phyloP scores from a whole-genome alignment of 371 early-diverging fungal genomes.

The Lichtheimia ornata region DNA sequence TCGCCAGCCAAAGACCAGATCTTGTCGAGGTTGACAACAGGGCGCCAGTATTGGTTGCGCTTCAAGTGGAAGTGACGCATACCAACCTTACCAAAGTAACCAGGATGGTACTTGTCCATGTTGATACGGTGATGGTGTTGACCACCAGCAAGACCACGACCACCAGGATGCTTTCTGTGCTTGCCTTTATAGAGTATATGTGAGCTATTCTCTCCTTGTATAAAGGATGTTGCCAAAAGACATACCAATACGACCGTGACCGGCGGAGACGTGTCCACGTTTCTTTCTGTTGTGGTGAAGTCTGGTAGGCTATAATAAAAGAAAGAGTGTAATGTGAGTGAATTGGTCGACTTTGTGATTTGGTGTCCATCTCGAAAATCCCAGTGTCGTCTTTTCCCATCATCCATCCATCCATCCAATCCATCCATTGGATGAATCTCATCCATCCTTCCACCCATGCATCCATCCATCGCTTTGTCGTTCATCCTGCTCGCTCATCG shows the following conservation, averaged over 20 bases:
- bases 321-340: not conserved
- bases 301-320: slow-evolving; percentile 74
- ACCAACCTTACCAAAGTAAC: slow-evolving; percentile 99
- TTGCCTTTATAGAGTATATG: slow-evolving; percentile 70
- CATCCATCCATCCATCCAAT: slow-evolving; percentile 8
- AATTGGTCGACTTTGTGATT: not conserved
- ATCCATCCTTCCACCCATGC: slow-evolving; percentile 15
- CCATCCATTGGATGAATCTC: not conserved
- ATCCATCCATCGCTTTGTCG: slow-evolving; percentile 14
- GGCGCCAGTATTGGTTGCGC: slow-evolving; percentile 88
- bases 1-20: slow-evolving; percentile 95
- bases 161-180: slow-evolving; percentile 99
- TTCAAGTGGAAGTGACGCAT: slow-evolving; percentile 99
- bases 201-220: not conserved
- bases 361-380: not conserved
- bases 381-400: not conserved
- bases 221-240: slow-evolving; percentile 14
- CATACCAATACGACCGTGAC: slow-evolving; percentile 85
- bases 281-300: slow-evolving; percentile 86
- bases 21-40: slow-evolving; percentile 92
- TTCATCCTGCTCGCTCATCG: not conserved
- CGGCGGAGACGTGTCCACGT: slow-evolving; percentile 93
- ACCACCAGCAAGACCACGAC: slow-evolving; percentile 99
- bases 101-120: slow-evolving; percentile 99
- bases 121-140: slow-evolving; percentile 99